A percentile compares a stretch with the other conserved stretches of the same genome.
Evolutionary conservation across 768 basidiomycete species (phyloP).

Genomic region (Mycena venus): DNA sequence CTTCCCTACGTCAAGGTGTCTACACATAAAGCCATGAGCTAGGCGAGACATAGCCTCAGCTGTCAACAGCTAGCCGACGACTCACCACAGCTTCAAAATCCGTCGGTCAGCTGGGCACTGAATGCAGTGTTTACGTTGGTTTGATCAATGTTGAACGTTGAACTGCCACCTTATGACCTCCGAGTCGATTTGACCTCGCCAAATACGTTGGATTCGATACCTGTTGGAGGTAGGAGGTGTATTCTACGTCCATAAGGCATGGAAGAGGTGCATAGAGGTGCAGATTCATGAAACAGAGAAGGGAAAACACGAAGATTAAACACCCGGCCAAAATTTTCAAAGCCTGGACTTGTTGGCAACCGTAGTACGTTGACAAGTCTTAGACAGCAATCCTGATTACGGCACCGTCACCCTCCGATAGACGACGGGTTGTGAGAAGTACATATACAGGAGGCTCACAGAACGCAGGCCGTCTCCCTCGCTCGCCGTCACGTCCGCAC

Average conservation of each 20-base stretch:
- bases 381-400: not conserved
- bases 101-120: not conserved
- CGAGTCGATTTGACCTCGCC: not conserved
- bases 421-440: not conserved
- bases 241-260: not conserved
- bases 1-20: not conserved
- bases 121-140: not conserved
- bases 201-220: not conserved
- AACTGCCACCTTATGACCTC: not conserved
- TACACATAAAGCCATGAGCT: not conserved
- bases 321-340: not conserved
- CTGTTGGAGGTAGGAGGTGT: not conserved
- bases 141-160: not conserved
- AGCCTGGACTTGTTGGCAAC: not conserved
- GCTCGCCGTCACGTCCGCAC: not conserved
- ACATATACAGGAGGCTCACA: not conserved
- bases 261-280: not conserved
- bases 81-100: not conserved
- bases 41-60: not conserved
- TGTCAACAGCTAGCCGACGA: not conserved
- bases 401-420: not conserved
- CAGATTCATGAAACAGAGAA: not conserved
- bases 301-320: not conserved
- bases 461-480: not conserved
- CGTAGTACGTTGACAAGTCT: not conserved